A percentile compares a stretch with the other conserved stretches of the same genome.
These are phyloP conservation scores for Termitomyces titanicus DNA, from an alignment of 768 basidiomycete genomes.

Conservation along the genomic window DNA sequence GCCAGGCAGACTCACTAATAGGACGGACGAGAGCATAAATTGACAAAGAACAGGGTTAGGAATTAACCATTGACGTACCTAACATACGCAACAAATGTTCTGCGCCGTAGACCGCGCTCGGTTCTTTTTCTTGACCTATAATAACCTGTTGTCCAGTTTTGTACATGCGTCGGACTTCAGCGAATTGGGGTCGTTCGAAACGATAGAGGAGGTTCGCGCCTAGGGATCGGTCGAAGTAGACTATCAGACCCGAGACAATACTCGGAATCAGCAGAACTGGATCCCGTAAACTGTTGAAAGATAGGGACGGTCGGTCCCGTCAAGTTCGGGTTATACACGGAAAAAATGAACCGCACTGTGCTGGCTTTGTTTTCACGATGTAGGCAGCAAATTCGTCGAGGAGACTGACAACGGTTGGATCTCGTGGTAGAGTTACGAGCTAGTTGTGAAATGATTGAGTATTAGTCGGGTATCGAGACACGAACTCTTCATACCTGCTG, in stretches of 20 bases:
- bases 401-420: slow-evolving; percentile 73
- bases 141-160: slow-evolving; percentile 71
- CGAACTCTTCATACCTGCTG: slow-evolving; percentile 56
- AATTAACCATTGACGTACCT: slow-evolving; percentile 47
- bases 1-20: slow-evolving; percentile 81
- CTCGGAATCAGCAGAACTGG: slow-evolving; percentile 71
- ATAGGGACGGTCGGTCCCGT: not conserved
- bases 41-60: not conserved
- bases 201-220: slow-evolving; percentile 91
- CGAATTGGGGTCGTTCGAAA: slow-evolving; percentile 93
- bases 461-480: not conserved
- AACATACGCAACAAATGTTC: slow-evolving; percentile 92
- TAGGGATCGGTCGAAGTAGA: slow-evolving; percentile 92
- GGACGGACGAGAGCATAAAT: not conserved
- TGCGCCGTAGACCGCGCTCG: slow-evolving; percentile 90
- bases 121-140: slow-evolving; percentile 71
- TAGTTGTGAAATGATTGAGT: slow-evolving; percentile 24
- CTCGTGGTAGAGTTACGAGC: slow-evolving; percentile 82
- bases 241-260: slow-evolving; percentile 77
- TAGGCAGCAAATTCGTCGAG: slow-evolving; percentile 75
- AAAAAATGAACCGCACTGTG: slow-evolving; percentile 34
- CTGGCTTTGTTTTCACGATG: slow-evolving; percentile 45
- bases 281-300: slow-evolving; percentile 53
- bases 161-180: slow-evolving; percentile 67
- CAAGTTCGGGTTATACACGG: not conserved